Conservation (phyloP, 1,139 yeast species). For the Spencermartinsiella ligniputridi region DNA sequence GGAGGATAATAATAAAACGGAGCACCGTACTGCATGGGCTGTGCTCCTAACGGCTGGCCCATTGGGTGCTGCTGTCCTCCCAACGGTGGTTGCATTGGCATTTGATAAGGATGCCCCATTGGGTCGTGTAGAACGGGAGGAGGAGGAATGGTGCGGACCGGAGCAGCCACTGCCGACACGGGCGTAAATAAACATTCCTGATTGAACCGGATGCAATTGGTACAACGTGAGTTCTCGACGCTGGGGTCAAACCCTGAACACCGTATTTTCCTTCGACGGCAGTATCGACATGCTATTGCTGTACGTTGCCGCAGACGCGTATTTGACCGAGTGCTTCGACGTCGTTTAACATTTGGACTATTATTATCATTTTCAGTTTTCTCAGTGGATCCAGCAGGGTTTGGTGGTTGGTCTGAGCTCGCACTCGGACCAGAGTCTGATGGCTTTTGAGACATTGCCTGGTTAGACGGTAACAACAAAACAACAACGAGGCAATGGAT, state of each 20-base stretch:
- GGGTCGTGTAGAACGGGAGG: conserved; percentile 7
- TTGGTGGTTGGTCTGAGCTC: not conserved
- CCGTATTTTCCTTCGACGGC: conserved; percentile 33
- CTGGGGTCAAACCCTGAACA: conserved; percentile 33
- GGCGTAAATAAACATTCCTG: conserved; percentile 36
- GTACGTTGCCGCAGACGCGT: conserved; percentile 24
- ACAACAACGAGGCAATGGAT: no score
- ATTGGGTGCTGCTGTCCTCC: conserved; percentile 5
- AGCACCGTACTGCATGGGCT: not conserved
- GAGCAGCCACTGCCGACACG: conserved; percentile 31
- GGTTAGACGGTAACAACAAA: no score
- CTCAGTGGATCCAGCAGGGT: not conserved
- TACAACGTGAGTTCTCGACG: conserved; percentile 26
- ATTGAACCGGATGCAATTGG: conserved; percentile 32
- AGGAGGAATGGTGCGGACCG: conserved; percentile 19
- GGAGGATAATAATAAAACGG: not conserved
- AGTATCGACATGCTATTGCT: conserved; percentile 33
- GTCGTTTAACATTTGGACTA: not conserved
- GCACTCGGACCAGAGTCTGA: not conserved
- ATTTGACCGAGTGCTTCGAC: conserved; percentile 2
- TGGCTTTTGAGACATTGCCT: conserved; percentile 2
- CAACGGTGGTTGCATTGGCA: conserved; percentile 7
- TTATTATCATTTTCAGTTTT: not conserved
- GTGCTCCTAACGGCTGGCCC: conserved; percentile 6
- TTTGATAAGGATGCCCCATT: conserved; percentile 11